Conservation (phyloP, 768 basidiomycete species). For the Suillus clintonianus region DNA sequence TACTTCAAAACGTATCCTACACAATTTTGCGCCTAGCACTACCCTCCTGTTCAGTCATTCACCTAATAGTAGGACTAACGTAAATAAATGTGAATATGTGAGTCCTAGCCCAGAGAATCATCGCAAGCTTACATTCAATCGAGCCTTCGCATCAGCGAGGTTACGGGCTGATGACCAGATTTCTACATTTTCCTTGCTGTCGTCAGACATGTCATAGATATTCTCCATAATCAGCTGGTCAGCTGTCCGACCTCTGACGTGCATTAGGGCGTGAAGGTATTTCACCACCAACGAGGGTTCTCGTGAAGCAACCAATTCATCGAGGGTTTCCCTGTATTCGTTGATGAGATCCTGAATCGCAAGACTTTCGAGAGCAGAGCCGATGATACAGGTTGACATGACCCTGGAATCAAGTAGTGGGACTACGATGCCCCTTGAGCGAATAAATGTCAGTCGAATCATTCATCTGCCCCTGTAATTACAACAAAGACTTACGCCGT, state of each 20-base stretch:
- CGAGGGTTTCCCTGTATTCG: not conserved
- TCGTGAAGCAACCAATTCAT: not conserved
- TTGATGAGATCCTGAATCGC: not conserved
- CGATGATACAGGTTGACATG: constrained; percentile 3
- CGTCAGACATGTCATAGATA: not conserved
- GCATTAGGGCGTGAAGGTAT: constrained; percentile 2
- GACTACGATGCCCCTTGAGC: not conserved
- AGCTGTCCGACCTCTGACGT: not conserved
- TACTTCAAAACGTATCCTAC: not conserved
- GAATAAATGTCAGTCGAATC: not conserved
- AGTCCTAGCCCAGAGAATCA: not conserved
- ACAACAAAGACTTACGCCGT: constrained; percentile 4
- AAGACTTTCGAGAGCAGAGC: constrained; percentile 1
- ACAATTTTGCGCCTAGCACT: not conserved
- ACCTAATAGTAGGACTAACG: not conserved
- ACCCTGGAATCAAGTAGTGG: not conserved
- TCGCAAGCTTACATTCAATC: not conserved
- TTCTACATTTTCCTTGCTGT: not conserved
- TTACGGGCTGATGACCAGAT: not conserved
- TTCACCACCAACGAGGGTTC: not conserved
- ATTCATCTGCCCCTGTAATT: no score
- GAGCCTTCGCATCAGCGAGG: constrained; percentile 7
- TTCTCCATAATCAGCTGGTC: constrained; percentile 5
- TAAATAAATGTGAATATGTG: not conserved
- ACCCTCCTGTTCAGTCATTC: not conserved